Conservation (phyloP, 2,329 filamentous ascomycete genomes). For the Epichloe sibirici region DNA sequence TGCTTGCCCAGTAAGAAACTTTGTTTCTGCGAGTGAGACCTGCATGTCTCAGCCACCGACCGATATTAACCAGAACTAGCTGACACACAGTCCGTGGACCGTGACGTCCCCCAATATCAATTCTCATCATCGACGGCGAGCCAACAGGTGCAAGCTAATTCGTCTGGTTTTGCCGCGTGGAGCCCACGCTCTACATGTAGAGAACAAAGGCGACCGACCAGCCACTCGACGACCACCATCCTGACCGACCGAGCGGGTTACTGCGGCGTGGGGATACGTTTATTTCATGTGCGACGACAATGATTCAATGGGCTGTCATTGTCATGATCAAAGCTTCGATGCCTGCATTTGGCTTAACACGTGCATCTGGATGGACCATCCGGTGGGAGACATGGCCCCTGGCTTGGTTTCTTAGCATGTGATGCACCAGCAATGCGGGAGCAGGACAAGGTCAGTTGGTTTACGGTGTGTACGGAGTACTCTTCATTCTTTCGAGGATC, state of each 20-base stretch:
- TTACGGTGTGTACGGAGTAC: background rate
- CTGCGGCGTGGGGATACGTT: background rate
- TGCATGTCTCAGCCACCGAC: background rate
- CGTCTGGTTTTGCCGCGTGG: background rate
- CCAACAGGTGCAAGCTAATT: background rate
- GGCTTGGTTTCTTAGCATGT: background rate
- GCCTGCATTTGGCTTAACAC: background rate
- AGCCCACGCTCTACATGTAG: background rate
- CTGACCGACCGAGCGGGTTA: background rate
- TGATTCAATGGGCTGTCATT: too few relatives aligned
- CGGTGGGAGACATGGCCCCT: background rate
- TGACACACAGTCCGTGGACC: background rate
- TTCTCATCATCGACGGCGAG: background rate
- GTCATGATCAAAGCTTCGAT: background rate
- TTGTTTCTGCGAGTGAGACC: too few relatives aligned
- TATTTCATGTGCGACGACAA: background rate
- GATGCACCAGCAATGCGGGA: background rate
- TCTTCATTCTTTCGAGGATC: too few relatives aligned
- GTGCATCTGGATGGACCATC: background rate
- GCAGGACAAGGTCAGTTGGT: background rate
- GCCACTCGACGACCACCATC: too few relatives aligned
- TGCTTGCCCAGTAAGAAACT: too few relatives aligned
- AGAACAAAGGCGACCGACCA: background rate
- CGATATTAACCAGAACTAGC: background rate
- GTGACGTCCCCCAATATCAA: background rate